Percentiles rank a stretch among this genome's conserved stretches.
Evolutionary conservation across 1,284 basidiomycete species (phyloP).

Genomic region (Calocybe gambosa): DNA sequence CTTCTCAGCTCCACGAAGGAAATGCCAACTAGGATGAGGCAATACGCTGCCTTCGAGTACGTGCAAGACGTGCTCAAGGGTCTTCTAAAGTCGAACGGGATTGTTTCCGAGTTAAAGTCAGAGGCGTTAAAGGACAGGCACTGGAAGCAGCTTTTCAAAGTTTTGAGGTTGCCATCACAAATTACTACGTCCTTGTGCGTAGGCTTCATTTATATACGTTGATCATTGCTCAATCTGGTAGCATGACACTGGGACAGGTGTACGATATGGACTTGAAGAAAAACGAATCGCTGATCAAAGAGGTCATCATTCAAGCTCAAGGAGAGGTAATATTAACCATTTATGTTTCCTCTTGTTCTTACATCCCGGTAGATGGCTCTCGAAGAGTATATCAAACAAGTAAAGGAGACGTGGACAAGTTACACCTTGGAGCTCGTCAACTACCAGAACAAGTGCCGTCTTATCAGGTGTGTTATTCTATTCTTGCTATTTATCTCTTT

Average conservation of each 20-base stretch:
- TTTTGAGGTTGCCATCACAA: constrained; percentile 63
- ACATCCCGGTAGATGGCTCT: constrained; percentile 70
- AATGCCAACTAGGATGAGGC: constrained; percentile 98
- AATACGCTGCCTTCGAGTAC: constrained; percentile 98
- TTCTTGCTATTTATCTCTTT: background rate
- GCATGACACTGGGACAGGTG: constrained; percentile 94
- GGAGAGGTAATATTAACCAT: constrained; percentile 64
- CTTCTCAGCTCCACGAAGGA: constrained; percentile 90
- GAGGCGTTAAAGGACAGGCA: constrained; percentile 97
- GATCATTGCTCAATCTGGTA: constrained; percentile 22
- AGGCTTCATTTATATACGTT: background rate
- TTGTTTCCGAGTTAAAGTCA: constrained; percentile 92
- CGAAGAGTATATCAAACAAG: constrained; percentile 91
- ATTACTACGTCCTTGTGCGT: constrained; percentile 61
- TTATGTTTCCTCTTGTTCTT: constrained; percentile 7
- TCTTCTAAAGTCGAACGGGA: constrained; percentile 83
- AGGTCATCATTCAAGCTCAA: constrained; percentile 95
- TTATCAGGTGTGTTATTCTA: constrained; percentile 65
- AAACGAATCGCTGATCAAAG: constrained; percentile 89
- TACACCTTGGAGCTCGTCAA: constrained; percentile 96
- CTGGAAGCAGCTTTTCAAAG: constrained; percentile 97
- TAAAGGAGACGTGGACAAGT: constrained; percentile 95
- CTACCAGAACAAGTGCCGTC: constrained; percentile 97
- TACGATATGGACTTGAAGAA: constrained; percentile 96
- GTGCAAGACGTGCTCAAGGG: constrained; percentile 88